A percentile compares a stretch with the other conserved stretches of the same genome.
phyloP scores from a whole-genome alignment of 1,139 yeast genomes.

The Lodderomyces beijingensis region DNA sequence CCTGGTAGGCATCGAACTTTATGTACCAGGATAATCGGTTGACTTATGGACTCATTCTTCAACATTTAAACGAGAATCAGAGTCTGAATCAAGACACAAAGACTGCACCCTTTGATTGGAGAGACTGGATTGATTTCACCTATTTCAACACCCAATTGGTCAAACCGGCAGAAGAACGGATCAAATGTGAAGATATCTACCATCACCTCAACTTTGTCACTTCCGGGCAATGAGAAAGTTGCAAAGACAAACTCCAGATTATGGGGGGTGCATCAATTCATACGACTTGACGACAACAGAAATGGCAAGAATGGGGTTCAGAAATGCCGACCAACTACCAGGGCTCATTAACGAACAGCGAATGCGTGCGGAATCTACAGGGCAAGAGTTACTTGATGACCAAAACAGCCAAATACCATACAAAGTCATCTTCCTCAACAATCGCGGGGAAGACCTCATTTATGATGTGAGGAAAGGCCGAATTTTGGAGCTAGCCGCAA shows the following conservation, averaged over 20 bases:
- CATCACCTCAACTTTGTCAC: constrained; percentile 4
- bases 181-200: constrained; percentile 16
- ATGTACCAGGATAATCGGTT: constrained; percentile 9
- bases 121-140: constrained; percentile 22
- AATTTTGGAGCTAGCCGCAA: constrained; percentile 1
- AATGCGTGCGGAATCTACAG: constrained; percentile 19
- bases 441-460: constrained; percentile 15
- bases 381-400: constrained; percentile 21
- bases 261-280: constrained; percentile 15
- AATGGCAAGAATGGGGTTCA: constrained; percentile 15
- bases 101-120: constrained; percentile 31
- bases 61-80: constrained; percentile 1
- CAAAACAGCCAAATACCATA: constrained; percentile 19
- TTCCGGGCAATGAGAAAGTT: constrained; percentile 1
- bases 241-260: constrained; percentile 4
- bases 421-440: constrained; percentile 19
- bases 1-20: constrained; percentile 51
- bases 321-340: constrained; percentile 16
- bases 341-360: constrained; percentile 16
- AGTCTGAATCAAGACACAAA: no score
- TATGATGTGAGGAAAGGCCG: constrained; percentile 8
- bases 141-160: constrained; percentile 37
- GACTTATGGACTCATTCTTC: constrained; percentile 8
- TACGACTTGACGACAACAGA: constrained; percentile 15
- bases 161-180: constrained; percentile 15